Conservation (phyloP, 2,329 filamentous ascomycete species). For the Colletotrichum coccodes region DNA sequence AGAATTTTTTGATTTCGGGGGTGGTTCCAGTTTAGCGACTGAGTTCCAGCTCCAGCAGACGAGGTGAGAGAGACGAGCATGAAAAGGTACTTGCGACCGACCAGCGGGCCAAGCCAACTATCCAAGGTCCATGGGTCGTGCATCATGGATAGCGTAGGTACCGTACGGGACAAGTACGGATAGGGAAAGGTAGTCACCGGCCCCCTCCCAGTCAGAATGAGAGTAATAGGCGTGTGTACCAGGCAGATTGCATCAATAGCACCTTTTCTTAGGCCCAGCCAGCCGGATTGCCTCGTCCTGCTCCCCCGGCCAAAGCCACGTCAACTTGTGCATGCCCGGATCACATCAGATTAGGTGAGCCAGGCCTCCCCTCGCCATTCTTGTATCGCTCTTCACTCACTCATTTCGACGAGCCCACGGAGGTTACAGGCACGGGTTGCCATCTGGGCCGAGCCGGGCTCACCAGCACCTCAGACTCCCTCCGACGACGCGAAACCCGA, state of each 20-base stretch:
- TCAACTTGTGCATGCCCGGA: background rate
- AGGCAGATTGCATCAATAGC: background rate
- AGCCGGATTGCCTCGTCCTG: constrained; percentile 7
- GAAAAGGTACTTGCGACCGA: background rate
- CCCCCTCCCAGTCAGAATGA: background rate
- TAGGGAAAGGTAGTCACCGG: background rate
- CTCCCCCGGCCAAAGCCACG: background rate
- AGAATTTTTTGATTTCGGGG: background rate
- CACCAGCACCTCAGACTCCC: background rate
- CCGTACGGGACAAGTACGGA: background rate
- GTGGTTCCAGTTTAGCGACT: constrained; percentile 27
- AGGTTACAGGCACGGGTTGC: background rate
- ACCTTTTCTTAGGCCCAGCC: constrained; percentile 2
- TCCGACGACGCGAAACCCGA: background rate
- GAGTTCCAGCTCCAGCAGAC: background rate
- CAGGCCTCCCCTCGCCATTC: background rate
- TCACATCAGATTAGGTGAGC: background rate
- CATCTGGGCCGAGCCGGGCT: background rate
- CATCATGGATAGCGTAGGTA: background rate
- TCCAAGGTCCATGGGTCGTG: background rate
- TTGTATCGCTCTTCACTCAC: background rate
- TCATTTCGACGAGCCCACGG: background rate
- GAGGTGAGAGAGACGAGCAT: background rate
- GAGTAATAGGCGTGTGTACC: background rate
- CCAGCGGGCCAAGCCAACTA: background rate